Evolutionary conservation across 768 basidiomycete genomes (phyloP).

Genomic region (Boletus rubescentipes): DNA sequence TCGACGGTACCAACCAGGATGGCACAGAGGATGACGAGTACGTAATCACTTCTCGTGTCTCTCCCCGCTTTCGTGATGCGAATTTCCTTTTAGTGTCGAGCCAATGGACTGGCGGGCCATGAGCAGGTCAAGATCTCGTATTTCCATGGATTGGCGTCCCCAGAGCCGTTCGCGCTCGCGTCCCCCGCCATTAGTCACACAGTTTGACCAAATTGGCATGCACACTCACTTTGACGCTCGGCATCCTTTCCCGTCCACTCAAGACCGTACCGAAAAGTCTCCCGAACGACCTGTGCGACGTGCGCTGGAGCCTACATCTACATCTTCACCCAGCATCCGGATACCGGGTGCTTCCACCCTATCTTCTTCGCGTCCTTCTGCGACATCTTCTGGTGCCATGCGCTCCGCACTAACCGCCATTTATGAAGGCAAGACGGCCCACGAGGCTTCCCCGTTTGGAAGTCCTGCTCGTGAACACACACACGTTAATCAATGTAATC

Average conservation of each 20-base stretch:
- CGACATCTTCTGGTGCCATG: conserved; percentile 38
- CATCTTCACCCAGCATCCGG: conserved; percentile 33
- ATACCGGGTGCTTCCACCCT: conserved; percentile 44
- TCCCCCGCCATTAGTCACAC: conserved; percentile 54
- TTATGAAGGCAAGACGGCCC: conserved; percentile 44
- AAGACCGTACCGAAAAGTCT: conserved; percentile 26
- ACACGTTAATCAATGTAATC: conserved; percentile 37
- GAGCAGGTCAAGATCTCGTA: conserved; percentile 86
- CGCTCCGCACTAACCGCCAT: conserved; percentile 47
- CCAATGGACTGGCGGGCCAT: conserved; percentile 94
- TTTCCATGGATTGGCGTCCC: conserved; percentile 90
- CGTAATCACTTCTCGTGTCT: conserved; percentile 36
- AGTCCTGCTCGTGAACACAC: conserved; percentile 30
- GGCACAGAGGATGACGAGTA: conserved; percentile 72
- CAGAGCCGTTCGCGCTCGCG: conserved; percentile 76
- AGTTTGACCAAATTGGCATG: conserved; percentile 45
- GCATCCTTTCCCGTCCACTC: conserved; percentile 42
- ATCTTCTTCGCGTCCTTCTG: conserved; percentile 48
- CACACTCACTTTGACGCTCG: conserved; percentile 41
- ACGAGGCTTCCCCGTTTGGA: conserved; percentile 38
- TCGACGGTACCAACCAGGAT: conserved; percentile 75
- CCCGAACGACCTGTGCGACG: conserved; percentile 27
- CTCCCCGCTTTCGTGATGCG: conserved; percentile 23
- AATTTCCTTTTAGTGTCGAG: conserved; percentile 40
- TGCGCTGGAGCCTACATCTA: conserved; percentile 18